phyloP scores from a whole-genome alignment of 257 asterid species.

The Cordia subcordata region DNA sequence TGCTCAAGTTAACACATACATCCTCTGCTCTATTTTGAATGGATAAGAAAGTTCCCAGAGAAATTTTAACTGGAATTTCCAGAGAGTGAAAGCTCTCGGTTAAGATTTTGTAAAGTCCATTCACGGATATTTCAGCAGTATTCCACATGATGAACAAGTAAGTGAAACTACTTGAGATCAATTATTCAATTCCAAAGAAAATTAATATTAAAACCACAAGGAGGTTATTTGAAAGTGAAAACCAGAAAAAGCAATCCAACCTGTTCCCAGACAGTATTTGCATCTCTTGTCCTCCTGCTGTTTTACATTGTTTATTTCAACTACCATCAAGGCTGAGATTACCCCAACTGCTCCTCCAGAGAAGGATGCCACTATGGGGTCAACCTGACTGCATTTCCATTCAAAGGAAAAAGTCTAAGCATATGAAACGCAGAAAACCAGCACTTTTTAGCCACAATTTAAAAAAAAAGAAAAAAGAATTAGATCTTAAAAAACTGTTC shows the following conservation, averaged over 20 bases:
- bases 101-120: not conserved
- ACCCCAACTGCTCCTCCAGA: slow-evolving; percentile 99
- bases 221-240: slow-evolving; percentile 5
- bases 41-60: no score
- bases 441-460: not conserved
- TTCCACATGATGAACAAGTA: no score
- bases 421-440: not conserved
- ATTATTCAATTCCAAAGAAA: not conserved
- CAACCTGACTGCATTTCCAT: slow-evolving; percentile 60
- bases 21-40: no score
- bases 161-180: no score
- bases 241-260: slow-evolving; percentile 23
- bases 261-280: slow-evolving; percentile 97
- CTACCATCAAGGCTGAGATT: slow-evolving; percentile 93
- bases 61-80: no score
- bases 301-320: slow-evolving; percentile 95
- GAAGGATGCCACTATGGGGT: slow-evolving; percentile 96
- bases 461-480: no score
- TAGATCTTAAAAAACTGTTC: not conserved
- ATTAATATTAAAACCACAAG: not conserved
- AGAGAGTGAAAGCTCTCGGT: no score
- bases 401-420: not conserved
- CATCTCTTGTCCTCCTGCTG: slow-evolving; percentile 96
- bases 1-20: no score
- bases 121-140: not conserved